Base-by-base conservation (phyloP, 306 rosid genomes). In the Begonia masoniana region DNA sequence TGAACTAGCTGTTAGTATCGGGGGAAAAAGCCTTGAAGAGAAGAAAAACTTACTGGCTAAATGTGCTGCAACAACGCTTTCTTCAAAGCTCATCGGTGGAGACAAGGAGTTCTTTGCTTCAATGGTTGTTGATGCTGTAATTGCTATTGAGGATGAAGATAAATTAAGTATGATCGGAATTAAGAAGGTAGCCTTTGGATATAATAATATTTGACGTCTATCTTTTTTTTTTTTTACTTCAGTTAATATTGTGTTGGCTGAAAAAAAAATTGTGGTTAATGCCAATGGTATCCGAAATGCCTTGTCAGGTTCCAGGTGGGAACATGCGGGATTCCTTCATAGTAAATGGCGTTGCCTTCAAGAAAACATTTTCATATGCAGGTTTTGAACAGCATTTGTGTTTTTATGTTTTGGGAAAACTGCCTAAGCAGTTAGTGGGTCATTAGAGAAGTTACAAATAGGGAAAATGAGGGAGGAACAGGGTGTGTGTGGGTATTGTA, bases 61-160 rank as follows among this genome's bases (percentile, higher is more conserved):
- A 66, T 92, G 99, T 76, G 99, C 99, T 56, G 74, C 99, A 45
- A 92, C 99, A 10, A 92, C 99, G 36, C 99, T 92, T 45, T 92
- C 99, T 57, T 92, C 99, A 4, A 92, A 92, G 67, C 99, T 92
- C 54, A 92, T 92, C 35, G 99, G 99, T 3, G 99, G 99, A 46
- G 99, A 92, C 57, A 92, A 83, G 67, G 95, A 86, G 49, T 92
- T 92, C 72, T 92, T 92, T 86, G 95, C 99, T 39, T 62, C 88
- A 31, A 83, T 92, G 84, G 99, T 92, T 50, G 99, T 92, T 43
- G 93, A 92, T 76, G 74, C 96, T 15, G 99, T 92, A 35, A 71
- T 86, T 74, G 83, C 96, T 3, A 92, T 92, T 61, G 96, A 91
- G 23, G 9, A 65, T 59, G 96, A 92, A 5, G 99, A 92, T 64